Percentiles rank a stretch among this genome's conserved stretches.
phyloP scores from a whole-genome alignment of 495 filamentous ascomycete species.

The Niebla homalea region DNA sequence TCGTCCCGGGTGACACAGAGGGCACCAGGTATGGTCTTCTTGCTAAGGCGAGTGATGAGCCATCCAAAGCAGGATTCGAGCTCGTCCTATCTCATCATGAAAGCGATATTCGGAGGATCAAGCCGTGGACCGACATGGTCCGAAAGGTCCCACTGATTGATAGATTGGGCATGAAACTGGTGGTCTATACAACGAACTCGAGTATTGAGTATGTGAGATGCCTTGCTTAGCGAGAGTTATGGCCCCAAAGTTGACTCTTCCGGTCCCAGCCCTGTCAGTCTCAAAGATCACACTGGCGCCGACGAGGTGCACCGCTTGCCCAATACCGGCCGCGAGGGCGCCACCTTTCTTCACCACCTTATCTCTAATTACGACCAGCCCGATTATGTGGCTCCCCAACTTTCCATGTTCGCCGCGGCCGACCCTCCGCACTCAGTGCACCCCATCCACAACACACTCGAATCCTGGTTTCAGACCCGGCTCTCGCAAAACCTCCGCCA shows the following conservation, averaged over 20 bases:
- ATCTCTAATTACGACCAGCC: slow-evolving; percentile 5
- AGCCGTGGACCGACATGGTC: neutral
- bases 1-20: neutral
- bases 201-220: neutral
- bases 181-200: slow-evolving; percentile 1
- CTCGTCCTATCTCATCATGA: slow-evolving; percentile 3
- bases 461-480: neutral
- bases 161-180: slow-evolving; percentile 1
- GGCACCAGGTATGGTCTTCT: neutral
- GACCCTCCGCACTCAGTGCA: neutral
- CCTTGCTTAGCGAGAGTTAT: neutral
- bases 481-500: slow-evolving; percentile 2
- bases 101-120: neutral
- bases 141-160: slow-evolving; percentile 4
- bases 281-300: neutral
- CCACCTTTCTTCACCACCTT: slow-evolving; percentile 7
- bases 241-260: neutral
- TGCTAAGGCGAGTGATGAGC: neutral
- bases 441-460: neutral
- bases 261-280: neutral
- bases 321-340: slow-evolving; percentile 1
- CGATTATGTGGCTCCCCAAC: neutral
- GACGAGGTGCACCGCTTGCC: slow-evolving; percentile 2
- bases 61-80: neutral
- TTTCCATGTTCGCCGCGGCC: slow-evolving; percentile 6